Conservation (phyloP, 2,329 filamentous ascomycete genomes). For the Nemania abortiva region DNA sequence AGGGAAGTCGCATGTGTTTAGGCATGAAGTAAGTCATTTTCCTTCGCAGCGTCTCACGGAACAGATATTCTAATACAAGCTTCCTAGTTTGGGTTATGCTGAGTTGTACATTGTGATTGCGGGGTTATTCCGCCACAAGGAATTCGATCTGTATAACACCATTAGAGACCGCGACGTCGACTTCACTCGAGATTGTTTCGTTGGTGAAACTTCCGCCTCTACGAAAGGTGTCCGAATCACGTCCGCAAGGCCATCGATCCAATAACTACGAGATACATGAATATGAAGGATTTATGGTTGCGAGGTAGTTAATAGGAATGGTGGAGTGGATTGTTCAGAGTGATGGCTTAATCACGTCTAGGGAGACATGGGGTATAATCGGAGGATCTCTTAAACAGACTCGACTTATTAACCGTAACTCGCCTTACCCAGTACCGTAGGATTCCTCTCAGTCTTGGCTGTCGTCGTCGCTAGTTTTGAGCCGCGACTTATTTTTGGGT, state of each 20-base stretch:
- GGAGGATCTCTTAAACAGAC: too few species aligned
- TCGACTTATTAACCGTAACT: too few species aligned
- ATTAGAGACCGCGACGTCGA: conserved; percentile 39
- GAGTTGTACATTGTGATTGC: conserved; percentile 40
- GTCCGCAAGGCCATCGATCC: conserved; percentile 7
- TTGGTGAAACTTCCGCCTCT: conserved; percentile 36
- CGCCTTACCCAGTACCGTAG: too few species aligned
- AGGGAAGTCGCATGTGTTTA: conserved; percentile 37
- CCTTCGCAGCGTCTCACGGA: too few species aligned
- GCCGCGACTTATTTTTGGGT: background rate
- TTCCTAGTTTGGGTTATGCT: conserved; percentile 34
- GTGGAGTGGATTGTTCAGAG: too few species aligned
- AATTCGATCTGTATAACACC: conserved; percentile 35
- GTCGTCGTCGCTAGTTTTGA: background rate
- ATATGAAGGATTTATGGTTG: background rate
- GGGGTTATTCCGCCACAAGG: conserved; percentile 26
- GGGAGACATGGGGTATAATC: too few species aligned
- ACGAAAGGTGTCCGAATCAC: conserved; percentile 34
- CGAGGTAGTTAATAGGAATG: too few species aligned
- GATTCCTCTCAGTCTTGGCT: background rate
- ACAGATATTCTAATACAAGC: conserved; percentile 16
- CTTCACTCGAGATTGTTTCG: conserved; percentile 39
- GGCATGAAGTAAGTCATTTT: conserved; percentile 41
- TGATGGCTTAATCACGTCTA: too few species aligned
- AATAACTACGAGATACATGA: background rate